Conservation (phyloP, 305 asterid species). For the Solanum hybrid region DNA sequence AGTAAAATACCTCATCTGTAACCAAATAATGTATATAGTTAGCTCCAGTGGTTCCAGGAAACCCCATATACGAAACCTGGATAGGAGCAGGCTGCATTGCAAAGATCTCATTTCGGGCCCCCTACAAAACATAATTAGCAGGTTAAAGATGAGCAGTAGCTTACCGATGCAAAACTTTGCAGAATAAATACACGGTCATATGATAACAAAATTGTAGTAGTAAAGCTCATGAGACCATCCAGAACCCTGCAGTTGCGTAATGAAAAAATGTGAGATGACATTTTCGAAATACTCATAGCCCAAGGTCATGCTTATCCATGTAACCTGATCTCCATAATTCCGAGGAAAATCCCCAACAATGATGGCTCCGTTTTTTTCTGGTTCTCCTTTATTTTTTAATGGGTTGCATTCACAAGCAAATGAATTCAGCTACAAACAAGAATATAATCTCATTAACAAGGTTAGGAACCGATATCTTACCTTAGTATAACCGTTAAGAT, state of each 20-base stretch:
- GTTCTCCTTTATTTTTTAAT: background rate
- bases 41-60: constrained; percentile 99
- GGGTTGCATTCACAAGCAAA: background rate
- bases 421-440: background rate
- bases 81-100: constrained; percentile 99
- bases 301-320: background rate
- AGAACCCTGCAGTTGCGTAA: background rate
- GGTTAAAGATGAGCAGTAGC: background rate
- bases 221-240: background rate
- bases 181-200: background rate
- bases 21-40: constrained; percentile 84
- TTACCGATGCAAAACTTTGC: background rate
- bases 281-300: background rate
- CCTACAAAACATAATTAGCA: constrained; percentile 32
- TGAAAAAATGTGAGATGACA: background rate
- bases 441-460: background rate
- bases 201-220: background rate
- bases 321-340: background rate
- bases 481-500: constrained; percentile 97
- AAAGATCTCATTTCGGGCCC: constrained; percentile 98
- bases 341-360: background rate
- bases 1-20: constrained; percentile 67
- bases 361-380: background rate
- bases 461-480: constrained; percentile 12
- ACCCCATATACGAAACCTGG: constrained; percentile 99